These are phyloP conservation scores for Fraxinus velutina DNA, from an alignment of 305 asterid species.

Conservation along the genomic window DNA sequence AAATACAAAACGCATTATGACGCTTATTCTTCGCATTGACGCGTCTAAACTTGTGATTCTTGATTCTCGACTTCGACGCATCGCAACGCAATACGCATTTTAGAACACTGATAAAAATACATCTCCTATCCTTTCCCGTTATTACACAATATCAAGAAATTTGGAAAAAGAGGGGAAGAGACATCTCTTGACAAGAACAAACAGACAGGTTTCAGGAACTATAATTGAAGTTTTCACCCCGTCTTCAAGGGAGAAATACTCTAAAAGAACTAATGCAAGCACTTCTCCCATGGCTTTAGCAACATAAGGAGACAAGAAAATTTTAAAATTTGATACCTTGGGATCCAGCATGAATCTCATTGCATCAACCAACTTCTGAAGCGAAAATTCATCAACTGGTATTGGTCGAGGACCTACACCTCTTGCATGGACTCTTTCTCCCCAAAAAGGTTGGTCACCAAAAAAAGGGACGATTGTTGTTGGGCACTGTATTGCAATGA, in stretches of 20 bases:
- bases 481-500: constrained; percentile 64
- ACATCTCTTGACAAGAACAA: neutral
- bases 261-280: neutral
- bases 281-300: neutral
- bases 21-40: too few species aligned
- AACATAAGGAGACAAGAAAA: neutral
- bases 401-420: constrained; percentile 92
- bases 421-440: constrained; percentile 81
- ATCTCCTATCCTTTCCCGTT: neutral
- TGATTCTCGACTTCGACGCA: too few species aligned
- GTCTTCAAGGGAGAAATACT: neutral
- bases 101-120: neutral
- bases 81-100: too few species aligned
- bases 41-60: too few species aligned
- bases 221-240: neutral
- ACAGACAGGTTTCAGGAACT: neutral
- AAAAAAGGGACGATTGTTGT: constrained; percentile 87
- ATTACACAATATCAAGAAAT: neutral
- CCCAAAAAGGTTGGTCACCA: constrained; percentile 98
- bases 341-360: neutral
- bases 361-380: constrained; percentile 52
- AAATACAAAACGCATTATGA: too few species aligned
- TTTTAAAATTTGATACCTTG: neutral
- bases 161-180: neutral
- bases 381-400: constrained; percentile 78